A percentile compares a stretch with the other conserved stretches of the same genome.
Conservation (phyloP, 371 early-diverging fungal genomes). For the Syncephalastrum racemosum region DNA sequence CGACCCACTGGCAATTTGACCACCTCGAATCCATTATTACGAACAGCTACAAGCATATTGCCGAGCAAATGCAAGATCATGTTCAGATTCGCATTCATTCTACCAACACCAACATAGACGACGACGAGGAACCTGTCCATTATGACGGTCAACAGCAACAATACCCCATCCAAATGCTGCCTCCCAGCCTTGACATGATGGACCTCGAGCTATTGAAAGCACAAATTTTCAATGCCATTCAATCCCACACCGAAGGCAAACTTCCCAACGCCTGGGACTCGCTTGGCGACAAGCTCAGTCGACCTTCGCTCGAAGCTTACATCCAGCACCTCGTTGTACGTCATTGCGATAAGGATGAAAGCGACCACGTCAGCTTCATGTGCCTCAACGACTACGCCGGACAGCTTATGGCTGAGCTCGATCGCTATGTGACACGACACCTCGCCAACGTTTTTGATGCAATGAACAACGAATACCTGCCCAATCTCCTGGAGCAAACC, state of each 20-base stretch:
- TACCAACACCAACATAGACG: neutral
- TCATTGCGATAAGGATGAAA: constrained; percentile 17
- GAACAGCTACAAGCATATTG: constrained; percentile 28
- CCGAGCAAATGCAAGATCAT: constrained; percentile 33
- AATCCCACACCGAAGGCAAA: constrained; percentile 40
- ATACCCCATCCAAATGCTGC: constrained; percentile 6
- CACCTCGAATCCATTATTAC: constrained; percentile 40
- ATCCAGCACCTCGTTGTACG: constrained; percentile 16
- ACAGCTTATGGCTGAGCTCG: constrained; percentile 25
- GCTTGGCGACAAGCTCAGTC: constrained; percentile 26
- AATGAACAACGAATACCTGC: constrained; percentile 27
- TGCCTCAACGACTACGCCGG: constrained; percentile 27
- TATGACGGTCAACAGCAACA: constrained; percentile 12
- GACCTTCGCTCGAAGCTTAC: constrained; percentile 29
- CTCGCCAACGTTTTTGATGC: constrained; percentile 26
- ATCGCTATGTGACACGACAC: constrained; percentile 24
- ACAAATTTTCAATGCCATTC: constrained; percentile 43
- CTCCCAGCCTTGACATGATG: constrained; percentile 15
- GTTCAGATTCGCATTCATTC: constrained; percentile 23
- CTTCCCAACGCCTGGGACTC: constrained; percentile 41
- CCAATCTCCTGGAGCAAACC: constrained; percentile 35
- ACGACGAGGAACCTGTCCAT: neutral
- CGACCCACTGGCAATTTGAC: constrained; percentile 47
- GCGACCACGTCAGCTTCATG: constrained; percentile 16
- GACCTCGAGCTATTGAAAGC: constrained; percentile 43